phyloP scores from a whole-genome alignment of 108 stramenopile species.

The Nitzschia palea region DNA sequence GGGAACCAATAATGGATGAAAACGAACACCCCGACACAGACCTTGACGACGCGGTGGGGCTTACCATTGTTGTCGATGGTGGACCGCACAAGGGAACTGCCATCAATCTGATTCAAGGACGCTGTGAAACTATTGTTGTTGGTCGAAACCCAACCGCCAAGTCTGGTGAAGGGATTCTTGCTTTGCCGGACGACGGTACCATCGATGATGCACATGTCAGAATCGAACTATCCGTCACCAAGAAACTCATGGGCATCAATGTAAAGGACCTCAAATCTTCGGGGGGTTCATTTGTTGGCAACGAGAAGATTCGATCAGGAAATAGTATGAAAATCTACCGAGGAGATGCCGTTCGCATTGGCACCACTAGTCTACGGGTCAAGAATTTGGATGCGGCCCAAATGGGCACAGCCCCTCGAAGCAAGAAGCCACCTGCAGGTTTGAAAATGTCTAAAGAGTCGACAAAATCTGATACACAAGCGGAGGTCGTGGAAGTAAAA shows the following conservation, averaged over 20 bases:
- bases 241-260: conserved; percentile 34
- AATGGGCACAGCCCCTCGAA: neutral
- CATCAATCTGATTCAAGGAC: conserved; percentile 22
- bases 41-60: neutral
- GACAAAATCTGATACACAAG: neutral
- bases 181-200: neutral
- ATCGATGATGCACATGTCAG: conserved; percentile 21
- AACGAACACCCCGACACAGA: conserved; percentile 12
- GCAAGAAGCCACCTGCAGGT: neutral
- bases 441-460: neutral
- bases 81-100: conserved; percentile 15
- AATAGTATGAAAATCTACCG: conserved; percentile 44
- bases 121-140: conserved; percentile 15
- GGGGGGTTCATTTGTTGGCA: conserved; percentile 49
- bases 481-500: neutral
- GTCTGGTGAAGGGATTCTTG: neutral
- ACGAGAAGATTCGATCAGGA: conserved; percentile 23
- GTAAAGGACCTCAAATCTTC: conserved; percentile 55
- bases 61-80: conserved; percentile 3
- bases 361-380: conserved; percentile 17
- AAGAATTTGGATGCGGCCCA: conserved; percentile 6
- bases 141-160: conserved; percentile 9
- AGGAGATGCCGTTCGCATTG: conserved; percentile 49
- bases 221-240: conserved; percentile 14
- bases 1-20: conserved; percentile 33